Conservation (phyloP, 305 asterid species). For the Plantago rigida region DNA sequence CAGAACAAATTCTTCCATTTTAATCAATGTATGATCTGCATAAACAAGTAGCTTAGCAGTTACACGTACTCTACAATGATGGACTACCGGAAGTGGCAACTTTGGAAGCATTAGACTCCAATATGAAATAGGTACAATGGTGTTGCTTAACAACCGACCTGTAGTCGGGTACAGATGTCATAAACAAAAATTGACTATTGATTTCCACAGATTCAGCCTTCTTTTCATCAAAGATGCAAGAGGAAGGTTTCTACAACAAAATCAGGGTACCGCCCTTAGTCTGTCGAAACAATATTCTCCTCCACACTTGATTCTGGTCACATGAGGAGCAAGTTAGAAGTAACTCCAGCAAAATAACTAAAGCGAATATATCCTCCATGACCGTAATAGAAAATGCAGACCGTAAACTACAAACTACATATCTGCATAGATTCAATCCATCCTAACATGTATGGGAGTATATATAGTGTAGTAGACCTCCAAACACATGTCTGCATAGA, state of each 20-base stretch:
- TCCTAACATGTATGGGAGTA: background rate
- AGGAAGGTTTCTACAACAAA: background rate
- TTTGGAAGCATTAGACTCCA: background rate
- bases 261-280: slow-evolving; percentile 18
- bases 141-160: background rate
- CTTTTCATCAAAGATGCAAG: background rate
- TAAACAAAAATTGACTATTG: slow-evolving; percentile 3
- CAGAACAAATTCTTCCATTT: background rate
- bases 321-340: slow-evolving; percentile 15
- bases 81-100: background rate
- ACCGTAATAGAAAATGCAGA: background rate
- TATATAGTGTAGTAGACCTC: too few species aligned
- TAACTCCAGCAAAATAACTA: background rate
- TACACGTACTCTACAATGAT: background rate
- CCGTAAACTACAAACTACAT: too few species aligned
- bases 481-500: too few species aligned
- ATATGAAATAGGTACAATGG: slow-evolving; percentile 3
- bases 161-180: background rate
- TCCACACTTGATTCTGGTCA: slow-evolving; percentile 32
- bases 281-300: slow-evolving; percentile 29
- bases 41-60: background rate
- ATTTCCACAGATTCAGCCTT: slow-evolving; percentile 5
- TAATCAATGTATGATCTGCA: background rate
- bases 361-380: background rate
- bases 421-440: background rate